Evolutionary conservation across 2,329 filamentous ascomycete species (phyloP).

Genomic region (Penicillium fuscoglaucum): DNA sequence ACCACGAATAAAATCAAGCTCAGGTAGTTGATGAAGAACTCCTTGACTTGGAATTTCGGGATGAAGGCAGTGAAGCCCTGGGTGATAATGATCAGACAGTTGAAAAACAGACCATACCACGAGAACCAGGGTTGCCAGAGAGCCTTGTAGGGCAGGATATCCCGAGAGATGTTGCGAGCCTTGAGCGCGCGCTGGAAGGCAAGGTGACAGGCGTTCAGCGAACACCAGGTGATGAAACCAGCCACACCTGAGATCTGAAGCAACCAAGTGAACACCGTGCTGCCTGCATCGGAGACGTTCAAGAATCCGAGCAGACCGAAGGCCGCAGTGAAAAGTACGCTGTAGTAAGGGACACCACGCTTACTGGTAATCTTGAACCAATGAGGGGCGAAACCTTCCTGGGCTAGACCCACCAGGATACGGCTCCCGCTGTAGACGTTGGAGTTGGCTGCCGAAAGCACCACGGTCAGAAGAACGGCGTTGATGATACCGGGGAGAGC

Average conservation of each 20-base stretch:
- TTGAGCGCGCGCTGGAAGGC: slow-evolving; percentile 62
- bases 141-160: slow-evolving; percentile 61
- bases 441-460: slow-evolving; percentile 45
- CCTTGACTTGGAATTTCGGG: slow-evolving; percentile 54
- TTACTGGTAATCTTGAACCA: slow-evolving; percentile 45
- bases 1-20: slow-evolving; percentile 64
- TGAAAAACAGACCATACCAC: slow-evolving; percentile 67
- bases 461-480: slow-evolving; percentile 42
- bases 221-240: slow-evolving; percentile 38
- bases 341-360: slow-evolving; percentile 45
- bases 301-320: slow-evolving; percentile 69
- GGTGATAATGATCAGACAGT: slow-evolving; percentile 63
- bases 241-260: slow-evolving; percentile 37
- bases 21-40: slow-evolving; percentile 66
- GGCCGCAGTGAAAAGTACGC: slow-evolving; percentile 45
- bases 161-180: slow-evolving; percentile 59
- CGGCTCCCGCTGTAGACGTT: slow-evolving; percentile 56
- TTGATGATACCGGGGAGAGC: slow-evolving; percentile 42
- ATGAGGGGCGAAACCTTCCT: slow-evolving; percentile 45
- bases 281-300: slow-evolving; percentile 62
- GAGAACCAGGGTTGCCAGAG: slow-evolving; percentile 64
- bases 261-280: slow-evolving; percentile 55
- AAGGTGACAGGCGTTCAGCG: slow-evolving; percentile 57
- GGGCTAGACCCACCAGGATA: slow-evolving; percentile 65
- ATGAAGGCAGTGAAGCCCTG: slow-evolving; percentile 70